Base-by-base conservation (phyloP, 306 rosid genomes). In the Trifolium fragiferum region DNA sequence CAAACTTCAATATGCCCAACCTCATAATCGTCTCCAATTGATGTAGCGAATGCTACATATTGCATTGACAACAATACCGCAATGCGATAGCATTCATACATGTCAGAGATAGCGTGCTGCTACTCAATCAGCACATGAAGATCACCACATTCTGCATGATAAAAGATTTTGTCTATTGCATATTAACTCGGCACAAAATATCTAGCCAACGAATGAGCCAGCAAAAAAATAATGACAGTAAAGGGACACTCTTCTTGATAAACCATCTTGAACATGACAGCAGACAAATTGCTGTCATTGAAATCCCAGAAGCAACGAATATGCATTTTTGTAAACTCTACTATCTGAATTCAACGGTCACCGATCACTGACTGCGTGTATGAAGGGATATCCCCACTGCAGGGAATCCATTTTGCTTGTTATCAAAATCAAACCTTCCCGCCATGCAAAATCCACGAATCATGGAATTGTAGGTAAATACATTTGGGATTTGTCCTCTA, bases 381-480 rank as follows among this genome's bases (percentile, higher is more conserved):
- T n/a, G 54, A 20, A 47, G 5, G 16, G 20, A n/a, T 47, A 47
- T 47, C 8, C 19, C 53, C 15, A 14, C 53, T 47, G 5, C 19
- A 47, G 54, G 18, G 21, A 49, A 49, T 49, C 55, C 19, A 49
- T 49, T 49, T 27, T 12, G 65, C 14, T 41, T 18, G 19, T 40
- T n/a, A n/a, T n/a, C n/a, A n/a, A n/a, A n/a, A n/a, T 87, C 80
- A 60, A 90, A 87, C 69, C 87, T 88, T 20, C 89, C 87, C 0
- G 82, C 95, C 91, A 70, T 88, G 76, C 98, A 94, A 40, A 90
- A 79, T 41, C 98, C 97, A 30, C 85, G 94, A 81, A 91, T 94
- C 76, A 92, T 79, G 69, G 98, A 87, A 81, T 91, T 94, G 84
- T 91, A 94, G n/a, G 98, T 90, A 76, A 83, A 94, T 49, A 88